Evolutionary conservation across 306 rosid genomes (phyloP), one percentile per base, ranked within the genome.

Genomic region (Delonix regia): DNA sequence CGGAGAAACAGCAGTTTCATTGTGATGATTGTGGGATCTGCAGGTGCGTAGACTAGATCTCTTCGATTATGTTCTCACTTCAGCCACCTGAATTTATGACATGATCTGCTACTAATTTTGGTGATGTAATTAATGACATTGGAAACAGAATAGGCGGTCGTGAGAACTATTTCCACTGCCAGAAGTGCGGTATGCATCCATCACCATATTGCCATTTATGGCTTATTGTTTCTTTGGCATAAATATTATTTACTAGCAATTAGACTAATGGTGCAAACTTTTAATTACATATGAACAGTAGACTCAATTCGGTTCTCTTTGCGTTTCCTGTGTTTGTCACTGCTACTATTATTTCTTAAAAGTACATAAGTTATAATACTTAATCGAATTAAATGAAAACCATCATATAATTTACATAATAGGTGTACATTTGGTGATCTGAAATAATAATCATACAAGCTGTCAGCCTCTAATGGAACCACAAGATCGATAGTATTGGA

Each of bases 11-110:
- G 47, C 96, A 88, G 78, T 95, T 95, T 87, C 99, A 95, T 82
- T 95, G 98, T 74, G 85, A 89, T 49, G 98, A 95, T 76, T 95
- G 99, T 84, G 99, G 99, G 84, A 93, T 95, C 84, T 95, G 98
- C 88, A 93, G 99, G 98, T 95, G 38, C 55, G 82, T 69, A 4
- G 41, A 65, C 30, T 68, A 71, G 36, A 80, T 67, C 66, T 64
- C 44, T 60, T 47, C 28, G 18, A 13, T 14, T 53, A 41, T 22
- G 41, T 66, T 25, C 39, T 72, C 63, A 22, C 19, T 73, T 69
- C 10, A 22, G 62, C 39, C 52, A 42, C n/a, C 45, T 74, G 44
- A 74, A 76, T 80, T 78, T 72, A 28, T 67, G 79, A 66, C 45
- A 61, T 47, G 10, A 0, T n/a, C 28, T 19, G 51, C 74, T 53